phyloP scores from a whole-genome alignment of 2,329 filamentous ascomycete species.

The Fusarium musae region DNA sequence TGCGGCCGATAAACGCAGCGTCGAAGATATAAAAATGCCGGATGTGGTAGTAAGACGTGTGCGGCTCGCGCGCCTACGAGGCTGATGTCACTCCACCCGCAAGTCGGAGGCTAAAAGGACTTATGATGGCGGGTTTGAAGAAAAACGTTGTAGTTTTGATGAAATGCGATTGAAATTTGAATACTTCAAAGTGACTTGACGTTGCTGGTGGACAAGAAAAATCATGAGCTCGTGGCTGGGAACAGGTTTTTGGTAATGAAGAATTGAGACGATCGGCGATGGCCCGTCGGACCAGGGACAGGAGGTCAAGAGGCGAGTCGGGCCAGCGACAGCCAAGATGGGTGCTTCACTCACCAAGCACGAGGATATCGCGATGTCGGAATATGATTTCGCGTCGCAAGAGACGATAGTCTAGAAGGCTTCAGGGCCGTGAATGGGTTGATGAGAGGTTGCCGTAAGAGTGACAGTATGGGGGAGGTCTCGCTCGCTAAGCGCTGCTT shows the following conservation, averaged over 20 bases:
- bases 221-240: conserved; percentile 37
- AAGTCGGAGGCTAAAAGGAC: conserved; percentile 1
- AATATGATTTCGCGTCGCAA: conserved; percentile 39
- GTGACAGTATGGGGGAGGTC: conserved; percentile 41
- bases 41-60: conserved; percentile 35
- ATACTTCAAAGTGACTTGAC: conserved; percentile 20
- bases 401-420: conserved; percentile 38
- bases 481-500: conserved; percentile 52
- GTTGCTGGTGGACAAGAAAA: conserved; percentile 34
- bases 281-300: conserved; percentile 16
- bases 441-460: conserved; percentile 46
- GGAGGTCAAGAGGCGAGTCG: conserved; percentile 22
- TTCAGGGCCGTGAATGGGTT: conserved; percentile 41
- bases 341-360: conserved; percentile 42
- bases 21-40: conserved; percentile 32
- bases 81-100: conserved; percentile 38
- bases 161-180: conserved; percentile 16
- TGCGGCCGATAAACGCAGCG: conserved; percentile 36
- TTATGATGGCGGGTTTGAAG: conserved; percentile 7
- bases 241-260: conserved; percentile 37
- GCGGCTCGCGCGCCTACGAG: conserved; percentile 35
- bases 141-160: conserved; percentile 3
- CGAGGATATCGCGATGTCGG: conserved; percentile 42
- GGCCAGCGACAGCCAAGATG: conserved; percentile 32
- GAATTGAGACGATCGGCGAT: conserved; percentile 32